These are phyloP conservation scores for Chlorella variabilis DNA, from an alignment of 163 green algal genomes.

Conservation along the genomic window DNA sequence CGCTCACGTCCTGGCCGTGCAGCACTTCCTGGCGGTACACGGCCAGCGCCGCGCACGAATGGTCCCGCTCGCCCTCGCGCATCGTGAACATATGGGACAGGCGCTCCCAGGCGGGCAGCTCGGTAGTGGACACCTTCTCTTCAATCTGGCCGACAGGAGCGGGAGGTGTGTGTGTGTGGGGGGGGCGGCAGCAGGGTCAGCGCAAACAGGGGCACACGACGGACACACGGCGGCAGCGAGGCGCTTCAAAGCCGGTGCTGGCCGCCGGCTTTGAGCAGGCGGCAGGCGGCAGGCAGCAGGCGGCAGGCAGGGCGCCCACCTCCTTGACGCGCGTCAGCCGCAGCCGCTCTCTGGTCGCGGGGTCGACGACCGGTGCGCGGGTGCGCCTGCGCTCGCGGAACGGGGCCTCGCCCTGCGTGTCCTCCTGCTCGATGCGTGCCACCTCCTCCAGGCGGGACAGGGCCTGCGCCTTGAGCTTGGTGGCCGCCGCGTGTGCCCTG, in stretches of 20 bases:
- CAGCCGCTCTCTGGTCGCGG: too few species aligned
- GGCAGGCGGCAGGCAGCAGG: not conserved
- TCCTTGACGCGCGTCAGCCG: not conserved
- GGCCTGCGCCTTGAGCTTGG: not conserved
- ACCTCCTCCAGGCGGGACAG: not conserved
- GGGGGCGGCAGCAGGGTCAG: not conserved
- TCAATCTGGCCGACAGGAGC: not conserved
- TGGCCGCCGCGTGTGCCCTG: not conserved
- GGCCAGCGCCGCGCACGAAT: conserved; percentile 2
- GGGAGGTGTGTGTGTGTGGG: not conserved
- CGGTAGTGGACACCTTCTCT: not conserved
- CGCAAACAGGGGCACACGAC: too few species aligned
- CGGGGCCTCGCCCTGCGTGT: not conserved
- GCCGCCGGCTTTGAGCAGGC: not conserved
- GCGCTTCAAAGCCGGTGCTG: too few species aligned
- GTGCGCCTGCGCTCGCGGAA: too few species aligned
- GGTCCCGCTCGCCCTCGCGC: too few species aligned
- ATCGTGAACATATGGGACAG: not conserved
- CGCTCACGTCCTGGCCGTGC: conserved; percentile 20
- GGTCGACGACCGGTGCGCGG: too few species aligned
- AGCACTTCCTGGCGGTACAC: conserved; percentile 23
- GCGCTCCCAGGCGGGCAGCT: not conserved
- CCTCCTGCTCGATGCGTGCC: not conserved
- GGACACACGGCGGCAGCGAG: too few species aligned
- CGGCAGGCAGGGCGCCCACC: not conserved